Evolutionary conservation across 805 yeast genomes (phyloP).

Genomic region (Wickerhamomyces silvicola): DNA sequence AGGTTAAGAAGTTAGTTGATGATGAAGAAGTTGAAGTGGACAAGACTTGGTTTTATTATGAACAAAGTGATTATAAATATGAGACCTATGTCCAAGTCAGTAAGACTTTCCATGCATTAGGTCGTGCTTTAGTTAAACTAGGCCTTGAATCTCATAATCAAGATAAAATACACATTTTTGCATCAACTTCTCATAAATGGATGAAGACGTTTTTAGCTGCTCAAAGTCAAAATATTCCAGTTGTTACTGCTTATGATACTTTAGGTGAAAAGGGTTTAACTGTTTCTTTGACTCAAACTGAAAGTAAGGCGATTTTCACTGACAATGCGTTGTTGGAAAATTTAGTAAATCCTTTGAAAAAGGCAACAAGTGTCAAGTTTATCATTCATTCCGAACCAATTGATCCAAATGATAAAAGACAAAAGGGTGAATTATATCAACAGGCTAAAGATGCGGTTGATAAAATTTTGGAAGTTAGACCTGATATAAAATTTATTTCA

Average conservation of each 20-base stretch:
- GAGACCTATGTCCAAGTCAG: slow-evolving; percentile 55
- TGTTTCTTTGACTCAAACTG: slow-evolving; percentile 81
- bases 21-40: slow-evolving; percentile 68
- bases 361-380: slow-evolving; percentile 53
- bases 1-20: slow-evolving; percentile 66
- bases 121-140: slow-evolving; percentile 67
- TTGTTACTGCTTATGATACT: slow-evolving; percentile 95
- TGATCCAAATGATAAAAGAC: slow-evolving; percentile 56
- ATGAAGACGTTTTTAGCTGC: slow-evolving; percentile 80
- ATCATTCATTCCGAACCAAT: slow-evolving; percentile 67
- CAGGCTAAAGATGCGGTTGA: slow-evolving; percentile 53
- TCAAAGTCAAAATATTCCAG: slow-evolving; percentile 71
- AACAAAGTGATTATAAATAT: slow-evolving; percentile 65
- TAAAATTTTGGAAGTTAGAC: slow-evolving; percentile 58
- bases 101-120: slow-evolving; percentile 43
- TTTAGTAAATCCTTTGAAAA: slow-evolving; percentile 65
- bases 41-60: slow-evolving; percentile 85
- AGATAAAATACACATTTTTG: slow-evolving; percentile 75
- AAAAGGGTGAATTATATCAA: slow-evolving; percentile 50
- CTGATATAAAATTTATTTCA: slow-evolving; percentile 65
- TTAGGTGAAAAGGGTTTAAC: slow-evolving; percentile 84
- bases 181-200: slow-evolving; percentile 86
- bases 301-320: slow-evolving; percentile 70
- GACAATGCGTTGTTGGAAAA: slow-evolving; percentile 68
- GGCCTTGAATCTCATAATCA: slow-evolving; percentile 61